Conservation (phyloP, 2,329 filamentous ascomycete genomes). For the Aphanocladium album region DNA sequence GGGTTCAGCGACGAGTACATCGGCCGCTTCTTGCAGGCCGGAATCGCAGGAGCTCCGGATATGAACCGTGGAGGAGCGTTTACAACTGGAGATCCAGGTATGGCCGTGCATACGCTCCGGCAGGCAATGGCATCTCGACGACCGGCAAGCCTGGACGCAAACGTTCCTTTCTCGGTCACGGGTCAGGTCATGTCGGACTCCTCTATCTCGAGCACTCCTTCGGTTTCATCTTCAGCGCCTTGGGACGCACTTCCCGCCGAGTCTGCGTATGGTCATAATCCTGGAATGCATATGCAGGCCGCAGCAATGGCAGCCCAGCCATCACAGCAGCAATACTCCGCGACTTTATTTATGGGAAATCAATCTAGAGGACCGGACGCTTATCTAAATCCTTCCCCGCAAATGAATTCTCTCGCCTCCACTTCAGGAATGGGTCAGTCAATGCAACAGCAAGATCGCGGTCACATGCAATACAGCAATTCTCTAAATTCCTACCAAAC, state of each 20-base stretch:
- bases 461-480: neutral
- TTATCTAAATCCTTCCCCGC: neutral
- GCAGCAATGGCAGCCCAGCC: neutral
- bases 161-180: slow-evolving; percentile 23
- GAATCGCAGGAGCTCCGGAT: neutral
- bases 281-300: neutral
- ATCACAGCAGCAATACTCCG: slow-evolving; percentile 4
- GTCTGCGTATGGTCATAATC: slow-evolving; percentile 1
- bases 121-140: slow-evolving; percentile 33
- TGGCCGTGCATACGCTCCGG: slow-evolving; percentile 31
- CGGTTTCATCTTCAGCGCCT: slow-evolving; percentile 27
- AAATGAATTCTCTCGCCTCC: neutral
- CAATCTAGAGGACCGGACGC: neutral
- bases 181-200: slow-evolving; percentile 29
- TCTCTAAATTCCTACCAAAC: neutral
- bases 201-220: slow-evolving; percentile 26
- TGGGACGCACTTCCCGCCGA: slow-evolving; percentile 25
- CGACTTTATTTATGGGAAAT: neutral
- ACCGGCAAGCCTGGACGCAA: slow-evolving; percentile 25
- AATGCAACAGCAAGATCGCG: neutral
- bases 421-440: neutral
- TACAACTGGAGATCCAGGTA: slow-evolving; percentile 17
- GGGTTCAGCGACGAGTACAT: slow-evolving; percentile 56
- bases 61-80: neutral
- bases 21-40: slow-evolving; percentile 32